Percentiles rank a stretch among this genome's conserved stretches.
Evolutionary conservation across 1,139 yeast genomes (phyloP).

Genomic region (Blastobotrys apis): DNA sequence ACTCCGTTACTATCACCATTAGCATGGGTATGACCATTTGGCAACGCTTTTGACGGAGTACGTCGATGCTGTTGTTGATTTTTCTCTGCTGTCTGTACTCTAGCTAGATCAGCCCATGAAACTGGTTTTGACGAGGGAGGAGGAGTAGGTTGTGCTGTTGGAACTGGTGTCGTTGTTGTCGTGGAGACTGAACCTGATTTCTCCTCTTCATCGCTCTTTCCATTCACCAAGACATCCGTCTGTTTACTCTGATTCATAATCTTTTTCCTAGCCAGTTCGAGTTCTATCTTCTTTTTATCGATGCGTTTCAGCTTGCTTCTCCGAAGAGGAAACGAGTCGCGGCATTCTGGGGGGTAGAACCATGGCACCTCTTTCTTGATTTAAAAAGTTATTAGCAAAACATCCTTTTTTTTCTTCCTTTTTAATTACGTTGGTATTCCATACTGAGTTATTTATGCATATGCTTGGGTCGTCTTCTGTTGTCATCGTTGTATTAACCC

Average conservation of each 20-base stretch:
- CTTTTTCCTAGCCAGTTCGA: neutral
- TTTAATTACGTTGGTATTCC: no score
- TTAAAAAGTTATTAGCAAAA: no score
- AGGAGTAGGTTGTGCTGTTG: neutral
- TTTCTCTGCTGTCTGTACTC: no score
- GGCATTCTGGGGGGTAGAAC: constrained; percentile 2
- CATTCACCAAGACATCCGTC: neutral
- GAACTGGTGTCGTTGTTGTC: neutral
- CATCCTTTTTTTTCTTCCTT: no score
- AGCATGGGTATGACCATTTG: neutral
- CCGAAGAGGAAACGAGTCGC: constrained; percentile 9
- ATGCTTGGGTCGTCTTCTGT: no score
- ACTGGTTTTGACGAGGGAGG: neutral
- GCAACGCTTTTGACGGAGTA: no score
- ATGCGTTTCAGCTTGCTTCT: constrained; percentile 9
- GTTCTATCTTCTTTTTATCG: neutral
- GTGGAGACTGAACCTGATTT: neutral
- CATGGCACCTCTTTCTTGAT: neutral
- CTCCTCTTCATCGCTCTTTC: constrained; percentile 1
- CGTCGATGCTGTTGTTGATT: no score
- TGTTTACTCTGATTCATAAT: neutral
- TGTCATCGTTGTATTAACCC: no score
- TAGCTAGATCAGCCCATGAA: constrained; percentile 16
- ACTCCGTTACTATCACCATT: neutral
- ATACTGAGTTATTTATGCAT: no score